phyloP scores from a whole-genome alignment of 2,329 filamentous ascomycete species.

The Aspergillus jensenii region DNA sequence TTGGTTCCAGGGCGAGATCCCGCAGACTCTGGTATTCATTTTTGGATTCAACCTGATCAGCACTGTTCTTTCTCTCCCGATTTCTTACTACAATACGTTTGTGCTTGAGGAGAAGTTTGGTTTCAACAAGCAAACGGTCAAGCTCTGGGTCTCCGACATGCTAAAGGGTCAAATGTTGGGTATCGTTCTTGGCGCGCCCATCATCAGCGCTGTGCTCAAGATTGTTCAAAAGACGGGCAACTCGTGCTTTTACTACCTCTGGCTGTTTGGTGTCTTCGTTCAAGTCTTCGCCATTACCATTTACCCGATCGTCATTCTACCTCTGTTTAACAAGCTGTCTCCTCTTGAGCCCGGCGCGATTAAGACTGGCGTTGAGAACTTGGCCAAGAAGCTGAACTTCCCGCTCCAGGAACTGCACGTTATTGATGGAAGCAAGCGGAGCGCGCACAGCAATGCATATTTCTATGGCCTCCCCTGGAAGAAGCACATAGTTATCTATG shows the following conservation, averaged over 20 bases:
- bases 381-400: conserved; percentile 83
- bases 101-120: conserved; percentile 95
- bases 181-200: conserved; percentile 76
- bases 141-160: conserved; percentile 85
- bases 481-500: conserved; percentile 99
- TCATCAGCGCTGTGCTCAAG: conserved; percentile 86
- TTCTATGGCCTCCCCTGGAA: conserved; percentile 99
- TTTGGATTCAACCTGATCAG: conserved; percentile 82
- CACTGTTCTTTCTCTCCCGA: conserved; percentile 75
- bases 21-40: conserved; percentile 89
- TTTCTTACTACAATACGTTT: conserved; percentile 89
- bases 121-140: conserved; percentile 96
- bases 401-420: conserved; percentile 91
- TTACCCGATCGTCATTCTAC: conserved; percentile 91
- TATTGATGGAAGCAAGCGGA: conserved; percentile 88
- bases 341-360: conserved; percentile 83
- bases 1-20: conserved; percentile 86
- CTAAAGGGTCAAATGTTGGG: conserved; percentile 85
- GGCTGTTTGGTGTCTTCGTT: conserved; percentile 84
- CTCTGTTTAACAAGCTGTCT: conserved; percentile 97
- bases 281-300: conserved; percentile 95
- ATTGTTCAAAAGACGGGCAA: conserved; percentile 94
- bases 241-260: conserved; percentile 97
- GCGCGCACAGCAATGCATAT: conserved; percentile 86
- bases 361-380: conserved; percentile 81